These are phyloP conservation scores for Agrocybe pediades DNA, from an alignment of 768 basidiomycete genomes.

Conservation along the genomic window DNA sequence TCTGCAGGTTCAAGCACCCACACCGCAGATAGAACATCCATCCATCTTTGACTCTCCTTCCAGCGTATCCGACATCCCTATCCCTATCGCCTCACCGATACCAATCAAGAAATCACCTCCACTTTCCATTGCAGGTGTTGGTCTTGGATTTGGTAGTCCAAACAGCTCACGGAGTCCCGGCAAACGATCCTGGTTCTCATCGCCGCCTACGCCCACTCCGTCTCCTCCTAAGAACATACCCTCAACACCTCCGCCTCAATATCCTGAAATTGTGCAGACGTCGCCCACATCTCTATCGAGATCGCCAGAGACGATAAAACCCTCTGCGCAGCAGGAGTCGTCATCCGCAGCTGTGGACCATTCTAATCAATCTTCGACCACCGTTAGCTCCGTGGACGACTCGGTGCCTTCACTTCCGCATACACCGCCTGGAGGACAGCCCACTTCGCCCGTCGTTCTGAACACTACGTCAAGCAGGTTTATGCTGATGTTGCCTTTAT, in stretches of 20 bases:
- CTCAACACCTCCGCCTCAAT: conserved; percentile 7
- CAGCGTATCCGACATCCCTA: background rate
- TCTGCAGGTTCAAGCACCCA: background rate
- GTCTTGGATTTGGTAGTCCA: background rate
- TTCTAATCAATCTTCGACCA: background rate
- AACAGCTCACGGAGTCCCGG: background rate
- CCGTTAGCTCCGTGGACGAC: conserved; percentile 16
- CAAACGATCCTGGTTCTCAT: conserved; percentile 4
- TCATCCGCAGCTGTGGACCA: background rate
- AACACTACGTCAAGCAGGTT: background rate
- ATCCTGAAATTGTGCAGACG: background rate
- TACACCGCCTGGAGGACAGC: conserved; percentile 3
- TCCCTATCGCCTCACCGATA: background rate
- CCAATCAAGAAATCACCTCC: background rate
- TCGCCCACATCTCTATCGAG: background rate
- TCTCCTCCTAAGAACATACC: background rate
- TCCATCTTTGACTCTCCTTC: background rate
- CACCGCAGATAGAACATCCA: background rate
- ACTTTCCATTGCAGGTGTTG: background rate
- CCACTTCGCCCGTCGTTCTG: background rate
- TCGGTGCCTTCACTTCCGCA: conserved; percentile 15
- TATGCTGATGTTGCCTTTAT: background rate
- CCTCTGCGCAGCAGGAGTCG: background rate
- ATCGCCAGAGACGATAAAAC: background rate
- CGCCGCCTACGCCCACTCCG: conserved; percentile 7